These are phyloP conservation scores for Mycena sp. DNA, from an alignment of 1,284 basidiomycete genomes.

Conservation along the genomic window DNA sequence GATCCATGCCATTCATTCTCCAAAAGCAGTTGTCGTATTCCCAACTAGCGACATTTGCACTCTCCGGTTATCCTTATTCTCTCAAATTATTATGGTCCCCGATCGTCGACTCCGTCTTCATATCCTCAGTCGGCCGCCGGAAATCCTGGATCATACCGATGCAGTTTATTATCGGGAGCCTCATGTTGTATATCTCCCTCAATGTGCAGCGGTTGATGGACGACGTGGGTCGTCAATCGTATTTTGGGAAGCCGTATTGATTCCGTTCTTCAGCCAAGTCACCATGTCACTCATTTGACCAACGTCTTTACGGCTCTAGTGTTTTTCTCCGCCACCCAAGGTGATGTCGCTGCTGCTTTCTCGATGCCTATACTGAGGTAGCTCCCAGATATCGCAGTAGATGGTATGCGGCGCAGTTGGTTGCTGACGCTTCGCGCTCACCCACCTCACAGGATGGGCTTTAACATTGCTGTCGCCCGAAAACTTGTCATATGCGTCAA, in stretches of 20 bases:
- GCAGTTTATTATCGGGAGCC: conserved; percentile 87
- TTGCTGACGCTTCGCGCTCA: conserved; percentile 21
- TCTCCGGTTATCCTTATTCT: conserved; percentile 96
- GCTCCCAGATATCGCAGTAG: too few species aligned
- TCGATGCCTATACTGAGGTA: too few species aligned
- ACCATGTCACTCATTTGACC: conserved; percentile 87
- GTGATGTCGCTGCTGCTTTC: conserved; percentile 47
- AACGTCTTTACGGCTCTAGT: conserved; percentile 91
- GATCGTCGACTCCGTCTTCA: conserved; percentile 93
- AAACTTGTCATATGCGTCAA: conserved; percentile 96
- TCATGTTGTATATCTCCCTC: conserved; percentile 89
- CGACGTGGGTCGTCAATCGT: conserved; percentile 62
- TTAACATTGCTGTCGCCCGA: conserved; percentile 95
- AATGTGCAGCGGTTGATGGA: conserved; percentile 85
- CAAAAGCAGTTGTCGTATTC: conserved; percentile 96
- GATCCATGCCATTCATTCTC: conserved; percentile 96
- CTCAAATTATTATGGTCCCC: conserved; percentile 99
- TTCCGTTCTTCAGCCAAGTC: conserved; percentile 68
- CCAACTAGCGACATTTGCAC: conserved; percentile 93
- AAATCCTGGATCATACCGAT: conserved; percentile 99
- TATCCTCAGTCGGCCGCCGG: conserved; percentile 84
- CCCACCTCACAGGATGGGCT: conserved; percentile 82
- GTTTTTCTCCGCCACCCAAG: conserved; percentile 98
- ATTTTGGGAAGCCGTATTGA: conserved; percentile 12
- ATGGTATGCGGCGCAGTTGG: too few species aligned